Conservation (phyloP, 208 protist species). For the Leishmania martiniquensis region DNA sequence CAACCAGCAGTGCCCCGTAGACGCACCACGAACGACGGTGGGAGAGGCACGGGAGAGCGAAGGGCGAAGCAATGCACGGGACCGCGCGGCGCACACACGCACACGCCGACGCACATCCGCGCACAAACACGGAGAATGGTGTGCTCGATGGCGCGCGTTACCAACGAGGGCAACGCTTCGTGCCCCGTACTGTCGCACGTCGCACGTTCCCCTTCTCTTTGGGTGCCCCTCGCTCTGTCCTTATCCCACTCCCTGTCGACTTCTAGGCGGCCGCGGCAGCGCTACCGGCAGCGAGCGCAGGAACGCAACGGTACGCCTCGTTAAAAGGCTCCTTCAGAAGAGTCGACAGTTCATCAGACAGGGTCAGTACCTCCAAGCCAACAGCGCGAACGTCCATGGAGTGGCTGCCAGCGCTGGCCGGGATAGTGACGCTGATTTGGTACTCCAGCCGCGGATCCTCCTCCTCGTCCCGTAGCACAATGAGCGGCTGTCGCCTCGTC, state of each 20-base stretch:
- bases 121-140: not conserved
- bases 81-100: not conserved
- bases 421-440: slow-evolving; percentile 61
- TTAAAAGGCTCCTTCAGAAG: slow-evolving; percentile 59
- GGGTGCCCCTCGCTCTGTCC: not conserved
- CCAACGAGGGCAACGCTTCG: not conserved
- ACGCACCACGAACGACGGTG: not conserved
- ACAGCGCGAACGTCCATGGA: slow-evolving; percentile 71
- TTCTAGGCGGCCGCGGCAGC: not conserved
- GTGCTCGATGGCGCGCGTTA: not conserved
- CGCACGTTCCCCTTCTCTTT: too few relatives aligned
- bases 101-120: not conserved
- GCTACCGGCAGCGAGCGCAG: not conserved
- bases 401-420: slow-evolving; percentile 51
- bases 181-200: too few relatives aligned
- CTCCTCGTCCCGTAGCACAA: slow-evolving; percentile 87
- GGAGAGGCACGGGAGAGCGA: not conserved
- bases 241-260: not conserved
- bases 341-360: slow-evolving; percentile 49
- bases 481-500: slow-evolving; percentile 85
- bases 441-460: slow-evolving; percentile 88
- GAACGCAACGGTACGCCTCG: slow-evolving; percentile 48
- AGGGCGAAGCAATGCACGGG: not conserved
- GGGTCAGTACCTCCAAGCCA: slow-evolving; percentile 64
- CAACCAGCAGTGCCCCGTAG: not conserved